Conservation (phyloP, 257 asterid genomes). For the Osmanthus fragrans region DNA sequence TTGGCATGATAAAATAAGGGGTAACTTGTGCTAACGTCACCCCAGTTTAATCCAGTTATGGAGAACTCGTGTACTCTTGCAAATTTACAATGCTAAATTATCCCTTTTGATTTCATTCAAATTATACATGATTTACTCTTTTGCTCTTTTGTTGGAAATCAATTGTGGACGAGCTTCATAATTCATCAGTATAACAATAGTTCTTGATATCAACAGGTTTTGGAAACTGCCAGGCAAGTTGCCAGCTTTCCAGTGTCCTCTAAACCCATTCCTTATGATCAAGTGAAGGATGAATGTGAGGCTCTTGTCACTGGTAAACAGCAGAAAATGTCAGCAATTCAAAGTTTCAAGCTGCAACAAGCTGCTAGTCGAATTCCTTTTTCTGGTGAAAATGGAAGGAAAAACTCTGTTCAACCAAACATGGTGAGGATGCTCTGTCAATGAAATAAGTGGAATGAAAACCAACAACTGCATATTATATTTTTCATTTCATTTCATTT, state of each 20-base stretch:
- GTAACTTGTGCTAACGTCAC: neutral
- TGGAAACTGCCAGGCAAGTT: conserved; percentile 53
- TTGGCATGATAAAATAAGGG: neutral
- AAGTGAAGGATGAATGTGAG: conserved; percentile 50
- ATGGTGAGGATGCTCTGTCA: conserved; percentile 27
- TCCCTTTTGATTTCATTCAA: neutral
- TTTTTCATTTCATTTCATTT: neutral
- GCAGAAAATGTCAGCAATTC: conserved; percentile 46
- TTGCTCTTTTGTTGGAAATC: neutral
- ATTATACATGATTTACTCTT: neutral
- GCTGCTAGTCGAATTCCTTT: conserved; percentile 13
- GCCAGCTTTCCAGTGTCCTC: conserved; percentile 47
- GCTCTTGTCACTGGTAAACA: conserved; percentile 57
- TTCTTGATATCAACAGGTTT: conserved; percentile 30
- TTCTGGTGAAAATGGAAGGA: conserved; percentile 27
- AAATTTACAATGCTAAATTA: neutral
- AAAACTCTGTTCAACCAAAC: conserved; percentile 12
- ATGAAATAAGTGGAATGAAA: neutral
- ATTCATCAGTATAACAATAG: conserved; percentile 1
- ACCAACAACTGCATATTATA: no score
- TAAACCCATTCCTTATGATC: conserved; percentile 49
- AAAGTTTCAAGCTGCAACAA: conserved; percentile 48
- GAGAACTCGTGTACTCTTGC: neutral
- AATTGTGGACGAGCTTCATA: conserved; percentile 6
- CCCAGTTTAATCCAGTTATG: neutral